Base-by-base conservation (phyloP, 345 rosid genomes). In the Euclidium syriacum region DNA sequence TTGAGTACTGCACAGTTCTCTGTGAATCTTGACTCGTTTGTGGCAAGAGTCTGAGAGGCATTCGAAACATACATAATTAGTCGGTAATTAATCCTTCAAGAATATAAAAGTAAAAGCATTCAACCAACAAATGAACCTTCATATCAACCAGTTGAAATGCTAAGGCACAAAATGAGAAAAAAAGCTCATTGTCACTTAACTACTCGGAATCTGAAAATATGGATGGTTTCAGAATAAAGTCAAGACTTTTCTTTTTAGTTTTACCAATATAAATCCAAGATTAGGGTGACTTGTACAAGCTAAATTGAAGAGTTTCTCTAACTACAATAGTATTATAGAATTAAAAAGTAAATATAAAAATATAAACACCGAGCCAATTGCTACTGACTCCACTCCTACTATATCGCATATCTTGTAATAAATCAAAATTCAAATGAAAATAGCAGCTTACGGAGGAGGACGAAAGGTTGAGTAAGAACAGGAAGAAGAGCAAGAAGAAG, bases 381-480 rank as follows among this genome's bases (percentile, higher is more conserved):
- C n/a, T 51, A 34, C 20, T 18, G 4, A 58, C 14, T 16, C 9
- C 6, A 1, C 25, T 14, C 14, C 47, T 15, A 12, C 12, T 36
- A 15, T 3, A 14, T 41, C 29, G 11, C 1, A 26, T 9, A 8
- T 36, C 8, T 7, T 6, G 3, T 0, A 44, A 7, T 26, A 30
- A 34, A 20, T 7, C 26, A 6, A 5, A 33, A 25, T 5, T 6
- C 12, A 44, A 33, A 33, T 12, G 22, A 16, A 24, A 36, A 7
- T 0, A 52, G 46, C 10, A 23, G 33, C 10, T 53, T 70, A 81
- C 82, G 61, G 64, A 43, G 52, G 72, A 58, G 58, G 77, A 61
- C 78, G 78, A 56, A 80, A 64, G 4, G 81, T 46, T 0, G 87
- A 80, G 61, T 80, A 75, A 32, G 81, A 72, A 6, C 70, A 72